phyloP scores from a whole-genome alignment of 306 rosid genomes.

The Phaseolus lunatus region DNA sequence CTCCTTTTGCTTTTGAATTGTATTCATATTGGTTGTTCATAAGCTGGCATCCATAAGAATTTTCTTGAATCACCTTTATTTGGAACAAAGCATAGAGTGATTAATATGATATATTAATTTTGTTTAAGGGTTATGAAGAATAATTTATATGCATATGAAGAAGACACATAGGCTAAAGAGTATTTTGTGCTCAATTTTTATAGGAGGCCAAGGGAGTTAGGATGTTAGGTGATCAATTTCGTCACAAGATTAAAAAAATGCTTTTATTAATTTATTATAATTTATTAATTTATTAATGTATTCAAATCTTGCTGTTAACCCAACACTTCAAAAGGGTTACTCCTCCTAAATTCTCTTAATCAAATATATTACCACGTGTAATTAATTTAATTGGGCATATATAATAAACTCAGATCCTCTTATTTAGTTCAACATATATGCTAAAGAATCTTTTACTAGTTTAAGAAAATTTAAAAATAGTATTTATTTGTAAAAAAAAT shows the following conservation, averaged over 20 bases:
- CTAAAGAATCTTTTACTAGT: neutral
- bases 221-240: constrained; percentile 61
- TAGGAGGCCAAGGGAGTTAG: constrained; percentile 57
- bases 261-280: constrained; percentile 2
- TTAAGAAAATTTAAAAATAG: neutral
- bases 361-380: neutral
- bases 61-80: constrained; percentile 49
- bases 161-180: constrained; percentile 48
- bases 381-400: no score
- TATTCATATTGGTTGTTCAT: constrained; percentile 46
- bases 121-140: constrained; percentile 34
- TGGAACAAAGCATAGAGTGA: constrained; percentile 36
- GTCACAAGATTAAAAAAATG: constrained; percentile 46
- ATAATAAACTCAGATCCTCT: no score
- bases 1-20: constrained; percentile 29
- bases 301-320: constrained; percentile 14
- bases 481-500: neutral
- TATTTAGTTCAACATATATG: neutral
- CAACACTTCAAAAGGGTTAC: constrained; percentile 38
- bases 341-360: constrained; percentile 17
- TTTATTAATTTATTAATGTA: no score
- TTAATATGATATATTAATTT: constrained; percentile 30
- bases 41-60: constrained; percentile 58
- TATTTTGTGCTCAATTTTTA: constrained; percentile 48
- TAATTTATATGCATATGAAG: constrained; percentile 40